Conservation (phyloP, 768 basidiomycete species). For the Sarcodon sp. region DNA sequence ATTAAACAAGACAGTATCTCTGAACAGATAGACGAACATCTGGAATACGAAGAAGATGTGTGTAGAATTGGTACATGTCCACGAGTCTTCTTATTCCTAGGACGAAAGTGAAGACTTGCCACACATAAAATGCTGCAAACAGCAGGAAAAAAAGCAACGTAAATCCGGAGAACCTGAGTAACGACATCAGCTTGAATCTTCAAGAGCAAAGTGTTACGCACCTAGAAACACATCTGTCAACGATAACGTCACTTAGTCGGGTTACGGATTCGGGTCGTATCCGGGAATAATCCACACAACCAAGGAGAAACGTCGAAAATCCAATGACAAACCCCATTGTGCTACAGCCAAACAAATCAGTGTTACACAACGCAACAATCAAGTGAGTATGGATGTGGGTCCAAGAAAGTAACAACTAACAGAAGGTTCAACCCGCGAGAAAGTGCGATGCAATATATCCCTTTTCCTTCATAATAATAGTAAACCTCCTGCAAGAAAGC, state of each 20-base stretch:
- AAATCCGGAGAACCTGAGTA: conserved; percentile 65
- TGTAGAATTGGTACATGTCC: conserved; percentile 96
- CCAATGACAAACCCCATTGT: conserved; percentile 96
- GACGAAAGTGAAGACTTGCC: conserved; percentile 76
- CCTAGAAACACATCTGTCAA: conserved; percentile 77
- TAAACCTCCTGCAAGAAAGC: conserved; percentile 93
- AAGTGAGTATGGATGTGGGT: conserved; percentile 1
- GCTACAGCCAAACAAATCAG: conserved; percentile 28
- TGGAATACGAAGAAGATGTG: conserved; percentile 84
- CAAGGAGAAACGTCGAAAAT: conserved; percentile 94
- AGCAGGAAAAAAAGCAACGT: conserved; percentile 75
- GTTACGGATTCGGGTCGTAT: conserved; percentile 56
- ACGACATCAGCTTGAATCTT: conserved; percentile 1
- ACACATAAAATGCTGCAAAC: conserved; percentile 80
- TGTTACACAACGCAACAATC: conserved; percentile 11
- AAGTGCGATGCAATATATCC: conserved; percentile 90
- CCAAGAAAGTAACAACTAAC: conserved; percentile 38
- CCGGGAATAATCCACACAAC: conserved; percentile 87
- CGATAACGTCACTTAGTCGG: conserved; percentile 68
- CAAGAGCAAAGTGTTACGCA: conserved; percentile 15
- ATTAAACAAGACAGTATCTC: background rate
- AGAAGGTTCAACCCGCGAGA: conserved; percentile 86
- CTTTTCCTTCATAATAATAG: conserved; percentile 92
- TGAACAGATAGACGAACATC: conserved; percentile 45
- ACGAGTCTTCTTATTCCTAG: conserved; percentile 66